Evolutionary conservation across 1,139 yeast genomes (phyloP), one percentile per base, ranked within the genome.

Genomic region (Scheffersomyces illinoinensis): DNA sequence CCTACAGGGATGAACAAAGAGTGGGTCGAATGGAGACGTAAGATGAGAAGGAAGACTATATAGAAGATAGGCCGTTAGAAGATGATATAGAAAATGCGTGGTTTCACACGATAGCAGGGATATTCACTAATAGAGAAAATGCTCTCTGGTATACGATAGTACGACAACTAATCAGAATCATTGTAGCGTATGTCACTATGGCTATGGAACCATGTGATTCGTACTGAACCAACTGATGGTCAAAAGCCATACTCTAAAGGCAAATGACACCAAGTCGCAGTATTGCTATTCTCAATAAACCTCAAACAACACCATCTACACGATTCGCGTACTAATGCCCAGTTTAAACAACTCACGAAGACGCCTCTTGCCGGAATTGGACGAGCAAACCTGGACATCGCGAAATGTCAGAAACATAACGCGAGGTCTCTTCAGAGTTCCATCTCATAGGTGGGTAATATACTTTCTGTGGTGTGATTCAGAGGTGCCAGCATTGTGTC

Each of bases 1-100:
- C 55, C 54, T 60, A 62, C 58, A 59, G 47, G 20, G 56, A 47
- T 14, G 46, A 47, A 20, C 17, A 33, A 12, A 33, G 17, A 33
- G 43, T 12, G 43, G 12, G 43, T 24, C 33, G 33, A 24, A 6
- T 24, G 33, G 6, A 24, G 33, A 24, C 10, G 6, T 5, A 24
- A 24, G 7, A 24, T 2, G 33, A 33, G 43, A 14, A 33, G 2
- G 43, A 33, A 12, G 33, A 26, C 33, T 26, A 26, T 10, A 26
- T 26, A 26, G 43, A 33, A 33, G 43, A 33, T 33, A 33, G 17
- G 17, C 43, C 10, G 43, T 33, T 24, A 33, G 43, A 33, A 33
- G 14, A 33, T 14, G 43, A 33, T 33, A 33, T 33, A 33, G 14
- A 33, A 8, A 24, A 24, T 24, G 33, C 10, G 33, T 24, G 17